Conservation (phyloP, 495 filamentous ascomycete species). For the Cercophora newfieldiana region DNA sequence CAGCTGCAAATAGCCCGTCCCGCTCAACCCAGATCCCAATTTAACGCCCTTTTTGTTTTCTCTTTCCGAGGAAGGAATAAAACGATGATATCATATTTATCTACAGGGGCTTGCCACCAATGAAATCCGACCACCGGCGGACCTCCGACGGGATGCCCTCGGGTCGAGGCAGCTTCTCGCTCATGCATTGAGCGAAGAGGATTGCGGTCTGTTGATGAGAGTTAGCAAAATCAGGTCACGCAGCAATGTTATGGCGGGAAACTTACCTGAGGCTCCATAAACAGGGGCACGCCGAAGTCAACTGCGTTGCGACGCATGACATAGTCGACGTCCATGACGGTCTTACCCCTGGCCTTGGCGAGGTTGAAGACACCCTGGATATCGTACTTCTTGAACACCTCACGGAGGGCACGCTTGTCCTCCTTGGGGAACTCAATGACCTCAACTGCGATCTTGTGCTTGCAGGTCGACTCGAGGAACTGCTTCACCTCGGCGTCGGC, state of each 20-base stretch:
- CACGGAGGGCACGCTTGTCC: slow-evolving; percentile 90
- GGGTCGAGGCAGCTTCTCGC: slow-evolving; percentile 81
- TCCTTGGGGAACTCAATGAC: slow-evolving; percentile 96
- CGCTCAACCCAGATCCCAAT: neutral
- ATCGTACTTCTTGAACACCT: slow-evolving; percentile 96
- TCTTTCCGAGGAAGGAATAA: neutral
- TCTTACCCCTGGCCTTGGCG: slow-evolving; percentile 79
- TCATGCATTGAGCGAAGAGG: slow-evolving; percentile 95
- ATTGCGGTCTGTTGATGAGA: slow-evolving; percentile 71
- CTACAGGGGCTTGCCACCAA: slow-evolving; percentile 88
- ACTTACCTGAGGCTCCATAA: slow-evolving; percentile 98
- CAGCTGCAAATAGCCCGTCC: neutral
- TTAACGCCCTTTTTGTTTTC: neutral
- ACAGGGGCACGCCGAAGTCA: slow-evolving; percentile 95
- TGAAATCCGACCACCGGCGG: slow-evolving; percentile 89
- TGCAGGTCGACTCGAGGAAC: slow-evolving; percentile 70
- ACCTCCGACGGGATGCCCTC: slow-evolving; percentile 88
- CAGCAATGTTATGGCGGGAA: slow-evolving; percentile 11
- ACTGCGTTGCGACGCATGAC: slow-evolving; percentile 98
- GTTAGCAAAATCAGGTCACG: slow-evolving; percentile 25
- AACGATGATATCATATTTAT: slow-evolving; percentile 22
- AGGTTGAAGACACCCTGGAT: slow-evolving; percentile 96
- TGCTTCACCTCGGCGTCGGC: slow-evolving; percentile 77
- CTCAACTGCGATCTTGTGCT: slow-evolving; percentile 70
- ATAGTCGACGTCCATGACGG: slow-evolving; percentile 88